phyloP scores from a whole-genome alignment of 2,329 filamentous ascomycete genomes.

The Paraphaeosphaeria minitans region DNA sequence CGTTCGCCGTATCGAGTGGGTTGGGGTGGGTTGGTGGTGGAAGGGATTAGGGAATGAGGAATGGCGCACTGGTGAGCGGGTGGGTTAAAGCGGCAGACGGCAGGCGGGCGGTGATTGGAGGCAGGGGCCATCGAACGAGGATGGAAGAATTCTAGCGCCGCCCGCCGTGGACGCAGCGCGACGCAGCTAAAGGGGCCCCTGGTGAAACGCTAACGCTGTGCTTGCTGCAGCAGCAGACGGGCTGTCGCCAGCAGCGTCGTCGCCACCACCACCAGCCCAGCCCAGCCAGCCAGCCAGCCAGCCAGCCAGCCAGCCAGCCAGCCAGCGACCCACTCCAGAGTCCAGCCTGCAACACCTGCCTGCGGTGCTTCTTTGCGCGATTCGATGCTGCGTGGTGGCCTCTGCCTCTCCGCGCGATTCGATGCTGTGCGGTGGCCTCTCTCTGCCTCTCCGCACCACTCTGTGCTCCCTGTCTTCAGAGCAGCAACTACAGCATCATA shows the following conservation, averaged over 20 bases:
- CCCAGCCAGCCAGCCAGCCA: not conserved
- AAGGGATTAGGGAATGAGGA: conserved; percentile 4
- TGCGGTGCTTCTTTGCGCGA: no score
- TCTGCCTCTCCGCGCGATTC: no score
- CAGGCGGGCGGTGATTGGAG: conserved; percentile 1
- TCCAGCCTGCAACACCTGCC: no score
- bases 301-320: no score
- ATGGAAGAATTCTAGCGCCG: conserved; percentile 27
- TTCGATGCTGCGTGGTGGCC: no score
- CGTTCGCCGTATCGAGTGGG: conserved; percentile 7
- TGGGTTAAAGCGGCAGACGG: conserved; percentile 20
- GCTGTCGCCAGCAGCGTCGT: not conserved
- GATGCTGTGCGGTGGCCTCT: no score
- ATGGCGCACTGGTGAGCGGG: conserved; percentile 9
- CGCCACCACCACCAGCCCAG: not conserved
- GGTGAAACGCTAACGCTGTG: not conserved
- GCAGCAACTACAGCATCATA: no score
- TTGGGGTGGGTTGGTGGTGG: not conserved
- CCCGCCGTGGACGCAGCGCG: conserved; percentile 12
- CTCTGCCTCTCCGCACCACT: no score
- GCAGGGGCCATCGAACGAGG: conserved; percentile 4
- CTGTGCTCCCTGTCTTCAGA: no score
- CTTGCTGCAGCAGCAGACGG: conserved; percentile 3
- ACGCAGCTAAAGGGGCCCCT: conserved; percentile 8
- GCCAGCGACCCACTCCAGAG: no score